Conservation (phyloP, 2,329 filamentous ascomycete genomes). For the Colletotrichum caudatum region DNA sequence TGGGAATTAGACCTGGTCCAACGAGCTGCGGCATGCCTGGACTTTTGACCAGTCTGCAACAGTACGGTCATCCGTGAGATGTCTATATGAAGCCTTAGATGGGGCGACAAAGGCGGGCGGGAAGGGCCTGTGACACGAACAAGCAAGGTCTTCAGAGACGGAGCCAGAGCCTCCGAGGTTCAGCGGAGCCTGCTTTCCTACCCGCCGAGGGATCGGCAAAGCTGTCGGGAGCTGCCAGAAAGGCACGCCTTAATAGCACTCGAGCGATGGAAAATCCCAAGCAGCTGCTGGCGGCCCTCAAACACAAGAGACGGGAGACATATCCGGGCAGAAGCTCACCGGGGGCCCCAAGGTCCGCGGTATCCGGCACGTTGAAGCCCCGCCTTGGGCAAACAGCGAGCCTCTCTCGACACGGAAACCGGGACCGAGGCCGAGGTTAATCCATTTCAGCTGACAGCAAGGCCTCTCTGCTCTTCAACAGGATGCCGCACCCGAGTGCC, state of each 20-base stretch:
- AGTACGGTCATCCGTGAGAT: not conserved
- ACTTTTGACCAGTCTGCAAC: fast-evolving
- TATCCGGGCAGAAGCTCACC: not conserved
- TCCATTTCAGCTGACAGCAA: not conserved
- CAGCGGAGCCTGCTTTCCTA: not conserved
- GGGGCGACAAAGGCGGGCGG: not conserved
- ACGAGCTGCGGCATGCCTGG: not conserved
- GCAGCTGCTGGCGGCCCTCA: not conserved
- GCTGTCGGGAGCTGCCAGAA: not conserved
- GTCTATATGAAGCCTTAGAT: not conserved
- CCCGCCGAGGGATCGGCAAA: not conserved
- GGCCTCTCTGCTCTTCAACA: too few species aligned
- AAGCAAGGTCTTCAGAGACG: not conserved
- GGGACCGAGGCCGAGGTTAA: too few species aligned
- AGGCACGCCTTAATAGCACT: not conserved
- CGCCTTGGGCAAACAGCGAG: not conserved
- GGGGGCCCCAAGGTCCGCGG: not conserved
- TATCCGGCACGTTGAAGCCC: not conserved
- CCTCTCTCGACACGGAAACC: not conserved
- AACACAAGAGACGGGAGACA: not conserved
- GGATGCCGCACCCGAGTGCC: not conserved
- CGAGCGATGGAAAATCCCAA: not conserved
- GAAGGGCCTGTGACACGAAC: not conserved
- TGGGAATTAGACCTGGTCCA: not conserved
- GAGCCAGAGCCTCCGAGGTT: conserved; percentile 10